These are phyloP conservation scores for Dendrocalamus sinicus DNA, from an alignment of 176 grass and related monocot genomes.

Conservation along the genomic window DNA sequence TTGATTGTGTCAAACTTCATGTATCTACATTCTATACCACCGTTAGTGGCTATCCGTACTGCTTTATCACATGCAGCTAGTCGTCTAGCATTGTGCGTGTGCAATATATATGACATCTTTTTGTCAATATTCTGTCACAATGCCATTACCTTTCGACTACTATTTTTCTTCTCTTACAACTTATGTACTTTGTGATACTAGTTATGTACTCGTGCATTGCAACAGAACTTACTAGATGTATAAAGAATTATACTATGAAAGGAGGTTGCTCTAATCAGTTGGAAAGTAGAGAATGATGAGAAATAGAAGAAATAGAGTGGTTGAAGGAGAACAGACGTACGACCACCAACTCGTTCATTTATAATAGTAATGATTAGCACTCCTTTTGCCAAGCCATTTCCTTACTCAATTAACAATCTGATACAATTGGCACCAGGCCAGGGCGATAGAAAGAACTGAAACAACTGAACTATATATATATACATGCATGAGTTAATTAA, in stretches of 20 bases:
- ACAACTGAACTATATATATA: not conserved
- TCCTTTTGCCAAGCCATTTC: not conserved
- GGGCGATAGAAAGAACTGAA: not conserved
- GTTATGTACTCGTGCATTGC: too few species aligned
- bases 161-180: not conserved
- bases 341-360: too few species aligned
- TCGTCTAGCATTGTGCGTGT: not conserved
- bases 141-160: not conserved
- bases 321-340: too few species aligned
- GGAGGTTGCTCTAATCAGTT: too few species aligned
- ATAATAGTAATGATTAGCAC: not conserved
- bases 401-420: not conserved
- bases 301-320: too few species aligned
- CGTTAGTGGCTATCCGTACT: conserved; percentile 3
- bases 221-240: too few species aligned
- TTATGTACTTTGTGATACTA: not conserved
- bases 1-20: not conserved
- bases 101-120: conserved; percentile 13
- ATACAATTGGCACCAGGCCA: not conserved
- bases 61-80: conserved; percentile 21
- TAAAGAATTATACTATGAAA: too few species aligned
- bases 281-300: too few species aligned
- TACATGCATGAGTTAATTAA: not conserved
- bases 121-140: not conserved
- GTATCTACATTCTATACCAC: not conserved